Base-by-base conservation (phyloP, 2,329 filamentous ascomycete species). In the Fusarium pseudonygamai region DNA sequence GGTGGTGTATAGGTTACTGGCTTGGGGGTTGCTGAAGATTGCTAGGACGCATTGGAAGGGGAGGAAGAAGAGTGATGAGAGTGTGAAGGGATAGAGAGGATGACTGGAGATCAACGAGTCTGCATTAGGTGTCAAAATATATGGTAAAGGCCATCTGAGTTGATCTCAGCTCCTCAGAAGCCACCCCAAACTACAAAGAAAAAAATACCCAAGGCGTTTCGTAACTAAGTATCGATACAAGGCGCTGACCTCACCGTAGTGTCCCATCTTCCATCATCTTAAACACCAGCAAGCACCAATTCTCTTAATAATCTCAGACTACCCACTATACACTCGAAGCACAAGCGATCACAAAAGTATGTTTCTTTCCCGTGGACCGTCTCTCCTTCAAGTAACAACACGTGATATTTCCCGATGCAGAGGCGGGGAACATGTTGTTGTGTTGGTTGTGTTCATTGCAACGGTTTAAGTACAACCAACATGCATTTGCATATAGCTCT, bases 1-100 rank as follows among this genome's bases (percentile, higher is more conserved):
- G 4, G 84, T 94, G 4, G 84, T 87, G 12, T 95, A 95, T 80
- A 84, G 93, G 14, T 37, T 92, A 7, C 76, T 93, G 15, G 90
- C 91, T 0, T 93, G 89, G 85, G 77, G 82, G 7, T 69, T 93
- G 50, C 71, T 93, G 70, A 87, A 87, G 77, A 76, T 84, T 18
- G 86, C 85, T 69, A 86, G 89, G 76, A 87, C 85, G 60, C 83
- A 86, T 67, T 90, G 88, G 88, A 82, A 79, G 69, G 80, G 78
- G 40, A 78, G 53, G 36, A 78, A 68, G 28, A 78, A 60, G 16
- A 73, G 49, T 16, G 79, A 77, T 61, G 77, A 78, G 63, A 67
- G 69, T 36, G 15, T 55, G 14, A 28, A 40, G 11, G 14, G 5
- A 5, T 39, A 53, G 24, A 37, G 20, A 18, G 10, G n/a, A 28